phyloP scores from a whole-genome alignment of 345 rosid genomes.

The Arabidopsis suecica region DNA sequence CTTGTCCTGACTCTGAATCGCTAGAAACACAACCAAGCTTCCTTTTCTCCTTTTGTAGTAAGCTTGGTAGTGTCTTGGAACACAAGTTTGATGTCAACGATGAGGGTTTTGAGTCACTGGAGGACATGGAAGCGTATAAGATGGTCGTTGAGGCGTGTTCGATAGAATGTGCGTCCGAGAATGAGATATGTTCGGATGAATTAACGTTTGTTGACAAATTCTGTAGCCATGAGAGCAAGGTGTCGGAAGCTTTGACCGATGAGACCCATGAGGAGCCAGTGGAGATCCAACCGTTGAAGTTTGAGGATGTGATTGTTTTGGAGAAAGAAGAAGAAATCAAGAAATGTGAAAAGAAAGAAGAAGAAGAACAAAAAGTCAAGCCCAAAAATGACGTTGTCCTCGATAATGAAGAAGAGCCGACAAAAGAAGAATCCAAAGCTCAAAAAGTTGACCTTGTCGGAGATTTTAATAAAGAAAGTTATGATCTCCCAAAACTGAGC shows the following conservation, averaged over 20 bases:
- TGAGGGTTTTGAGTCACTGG: conserved; percentile 44
- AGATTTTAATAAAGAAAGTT: conserved; percentile 35
- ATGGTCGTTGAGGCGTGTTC: conserved; percentile 59
- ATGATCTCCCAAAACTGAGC: conserved; percentile 42
- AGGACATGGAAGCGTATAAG: conserved; percentile 68
- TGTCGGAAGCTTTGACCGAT: conserved; percentile 9
- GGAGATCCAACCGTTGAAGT: conserved; percentile 41
- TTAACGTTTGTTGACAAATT: conserved; percentile 44
- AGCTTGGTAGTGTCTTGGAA: conserved; percentile 51
- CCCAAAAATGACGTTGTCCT: conserved; percentile 43
- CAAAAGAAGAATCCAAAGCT: conserved; percentile 63
- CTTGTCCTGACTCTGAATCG: conserved; percentile 29
- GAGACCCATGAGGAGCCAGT: conserved; percentile 7
- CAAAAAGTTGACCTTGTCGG: conserved; percentile 37
- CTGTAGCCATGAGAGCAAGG: conserved; percentile 45
- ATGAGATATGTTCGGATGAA: conserved; percentile 37
- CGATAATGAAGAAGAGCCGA: conserved; percentile 53
- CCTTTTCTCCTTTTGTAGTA: conserved; percentile 48
- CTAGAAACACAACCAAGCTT: conserved; percentile 53
- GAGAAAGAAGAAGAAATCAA: conserved; percentile 43
- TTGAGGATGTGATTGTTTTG: conserved; percentile 24
- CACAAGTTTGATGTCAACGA: conserved; percentile 47
- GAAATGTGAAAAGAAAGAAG: conserved; percentile 55
- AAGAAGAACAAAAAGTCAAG: conserved; percentile 57
- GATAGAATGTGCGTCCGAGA: conserved; percentile 38